Conservation (phyloP, 1,284 basidiomycete genomes). For the Dichomitus squalens region DNA sequence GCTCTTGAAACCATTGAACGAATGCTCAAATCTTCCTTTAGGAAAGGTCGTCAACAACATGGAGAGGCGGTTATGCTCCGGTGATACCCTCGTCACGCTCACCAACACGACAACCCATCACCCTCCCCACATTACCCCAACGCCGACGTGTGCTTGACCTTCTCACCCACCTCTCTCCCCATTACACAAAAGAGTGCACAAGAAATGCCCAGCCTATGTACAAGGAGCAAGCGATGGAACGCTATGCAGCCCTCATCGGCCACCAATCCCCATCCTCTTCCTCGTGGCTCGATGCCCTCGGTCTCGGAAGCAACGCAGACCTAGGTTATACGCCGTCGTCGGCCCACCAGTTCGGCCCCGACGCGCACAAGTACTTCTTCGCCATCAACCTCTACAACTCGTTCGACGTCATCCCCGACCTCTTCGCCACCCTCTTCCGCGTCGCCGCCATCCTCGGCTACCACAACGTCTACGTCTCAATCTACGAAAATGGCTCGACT, state of each 20-base stretch:
- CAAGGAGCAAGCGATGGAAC: conserved; percentile 79
- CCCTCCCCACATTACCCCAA: conserved; percentile 76
- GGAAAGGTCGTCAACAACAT: conserved; percentile 43
- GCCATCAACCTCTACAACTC: conserved; percentile 98
- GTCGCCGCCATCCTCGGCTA: conserved; percentile 88
- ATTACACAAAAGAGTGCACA: conserved; percentile 91
- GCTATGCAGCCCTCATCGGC: conserved; percentile 83
- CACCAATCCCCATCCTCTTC: conserved; percentile 61
- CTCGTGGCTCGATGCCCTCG: conserved; percentile 64
- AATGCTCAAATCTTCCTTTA: conserved; percentile 17
- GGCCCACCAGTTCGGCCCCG: conserved; percentile 45
- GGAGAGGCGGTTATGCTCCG: conserved; percentile 55
- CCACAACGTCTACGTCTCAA: conserved; percentile 95
- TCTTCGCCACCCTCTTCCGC: conserved; percentile 95
- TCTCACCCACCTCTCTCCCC: conserved; percentile 82
- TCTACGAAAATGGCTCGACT: conserved; percentile 96
- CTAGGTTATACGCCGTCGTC: conserved; percentile 46
- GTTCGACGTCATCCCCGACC: conserved; percentile 96
- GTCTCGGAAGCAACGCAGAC: conserved; percentile 46
- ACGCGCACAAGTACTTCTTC: conserved; percentile 95
- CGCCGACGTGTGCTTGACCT: conserved; percentile 84
- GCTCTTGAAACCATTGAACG: not conserved
- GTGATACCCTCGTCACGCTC: conserved; percentile 39
- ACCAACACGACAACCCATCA: conserved; percentile 59
- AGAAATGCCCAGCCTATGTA: conserved; percentile 83